These are phyloP conservation scores for Saturnispora halmiae DNA, from an alignment of 805 yeast species.

Conservation along the genomic window DNA sequence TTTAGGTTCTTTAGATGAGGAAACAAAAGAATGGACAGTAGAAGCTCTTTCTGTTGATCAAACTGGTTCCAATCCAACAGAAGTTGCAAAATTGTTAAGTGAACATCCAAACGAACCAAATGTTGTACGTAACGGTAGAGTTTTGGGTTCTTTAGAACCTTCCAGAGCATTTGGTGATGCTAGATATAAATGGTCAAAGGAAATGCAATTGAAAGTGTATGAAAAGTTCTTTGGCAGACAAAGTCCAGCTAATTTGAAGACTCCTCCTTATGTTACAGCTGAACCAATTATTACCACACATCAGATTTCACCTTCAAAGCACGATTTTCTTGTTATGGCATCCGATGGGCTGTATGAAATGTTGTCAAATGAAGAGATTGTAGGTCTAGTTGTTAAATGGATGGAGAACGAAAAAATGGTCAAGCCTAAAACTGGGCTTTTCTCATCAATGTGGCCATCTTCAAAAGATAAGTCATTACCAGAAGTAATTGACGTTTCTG, in stretches of 20 bases:
- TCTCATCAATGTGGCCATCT: constrained; percentile 32
- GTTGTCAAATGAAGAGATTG: constrained; percentile 86
- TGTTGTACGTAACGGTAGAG: constrained; percentile 78
- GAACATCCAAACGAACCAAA: constrained; percentile 92
- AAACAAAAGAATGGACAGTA: constrained; percentile 72
- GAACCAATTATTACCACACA: constrained; percentile 87
- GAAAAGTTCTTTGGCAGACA: constrained; percentile 73
- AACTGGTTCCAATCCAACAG: constrained; percentile 85
- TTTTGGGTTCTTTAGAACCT: constrained; percentile 89
- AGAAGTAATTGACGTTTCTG: constrained; percentile 52
- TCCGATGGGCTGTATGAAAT: constrained; percentile 92
- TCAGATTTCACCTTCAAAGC: constrained; percentile 56
- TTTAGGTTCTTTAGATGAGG: constrained; percentile 57
- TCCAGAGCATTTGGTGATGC: constrained; percentile 97
- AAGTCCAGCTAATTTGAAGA: constrained; percentile 60
- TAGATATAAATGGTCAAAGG: constrained; percentile 71
- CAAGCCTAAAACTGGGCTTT: constrained; percentile 38
- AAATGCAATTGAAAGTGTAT: constrained; percentile 65
- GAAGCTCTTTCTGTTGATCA: constrained; percentile 82
- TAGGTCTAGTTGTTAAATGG: constrained; percentile 90
- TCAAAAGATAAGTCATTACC: constrained; percentile 41
- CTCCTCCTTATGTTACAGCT: constrained; percentile 98
- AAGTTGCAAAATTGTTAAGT: constrained; percentile 67
- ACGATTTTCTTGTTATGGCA: constrained; percentile 85
- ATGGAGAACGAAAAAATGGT: constrained; percentile 64